These are phyloP conservation scores for Botryotinia convoluta DNA, from an alignment of 2,329 filamentous ascomycete genomes.

Conservation along the genomic window DNA sequence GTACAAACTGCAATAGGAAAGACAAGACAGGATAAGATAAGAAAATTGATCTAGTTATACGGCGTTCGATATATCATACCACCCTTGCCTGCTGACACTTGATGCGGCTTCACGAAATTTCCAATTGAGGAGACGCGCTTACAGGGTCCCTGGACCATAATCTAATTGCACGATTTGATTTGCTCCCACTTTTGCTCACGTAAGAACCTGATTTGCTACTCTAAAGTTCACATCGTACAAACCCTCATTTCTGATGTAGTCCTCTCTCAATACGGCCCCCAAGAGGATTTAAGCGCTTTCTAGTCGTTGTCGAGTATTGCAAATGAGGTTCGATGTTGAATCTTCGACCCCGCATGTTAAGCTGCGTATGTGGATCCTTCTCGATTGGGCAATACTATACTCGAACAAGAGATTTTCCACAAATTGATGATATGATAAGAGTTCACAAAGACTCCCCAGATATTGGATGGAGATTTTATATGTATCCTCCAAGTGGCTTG, in stretches of 20 bases:
- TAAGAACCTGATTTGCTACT: neutral
- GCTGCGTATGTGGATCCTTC: neutral
- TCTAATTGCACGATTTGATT: neutral
- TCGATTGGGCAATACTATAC: neutral
- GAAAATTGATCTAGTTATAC: neutral
- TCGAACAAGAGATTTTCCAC: neutral
- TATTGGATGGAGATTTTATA: neutral
- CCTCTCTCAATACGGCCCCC: neutral
- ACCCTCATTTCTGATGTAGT: neutral
- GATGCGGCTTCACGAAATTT: slow-evolving; percentile 5
- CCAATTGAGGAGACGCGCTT: neutral
- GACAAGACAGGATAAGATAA: neutral
- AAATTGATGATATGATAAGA: neutral
- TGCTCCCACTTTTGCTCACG: neutral
- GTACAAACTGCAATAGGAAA: neutral
- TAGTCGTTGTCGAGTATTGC: neutral
- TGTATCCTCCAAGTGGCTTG: neutral
- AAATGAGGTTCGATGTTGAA: neutral
- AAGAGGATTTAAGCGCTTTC: neutral
- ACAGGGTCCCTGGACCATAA: neutral
- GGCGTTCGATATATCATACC: slow-evolving; percentile 19
- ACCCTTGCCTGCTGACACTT: slow-evolving; percentile 18
- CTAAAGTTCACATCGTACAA: neutral
- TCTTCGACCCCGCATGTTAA: neutral
- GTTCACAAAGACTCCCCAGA: neutral